Evolutionary conservation across 805 yeast species (phyloP).

Genomic region (Nakazawaea wyomingensis): DNA sequence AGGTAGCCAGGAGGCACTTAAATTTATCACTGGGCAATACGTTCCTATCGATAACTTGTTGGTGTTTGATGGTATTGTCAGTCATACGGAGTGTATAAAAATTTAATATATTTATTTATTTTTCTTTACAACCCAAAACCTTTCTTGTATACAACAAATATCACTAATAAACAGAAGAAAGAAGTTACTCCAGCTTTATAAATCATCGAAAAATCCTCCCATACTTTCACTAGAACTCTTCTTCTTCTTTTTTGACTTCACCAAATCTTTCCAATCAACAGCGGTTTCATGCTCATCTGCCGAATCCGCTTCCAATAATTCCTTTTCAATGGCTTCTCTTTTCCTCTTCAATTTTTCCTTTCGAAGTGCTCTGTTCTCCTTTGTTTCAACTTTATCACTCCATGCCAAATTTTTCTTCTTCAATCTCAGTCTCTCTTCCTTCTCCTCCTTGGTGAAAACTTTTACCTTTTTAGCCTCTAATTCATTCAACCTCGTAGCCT

Average conservation of each 20-base stretch:
- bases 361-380: constrained; percentile 57
- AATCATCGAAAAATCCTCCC: constrained; percentile 59
- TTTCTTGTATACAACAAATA: no score
- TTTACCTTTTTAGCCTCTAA: constrained; percentile 39
- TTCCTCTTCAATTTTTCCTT: constrained; percentile 64
- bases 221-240: constrained; percentile 34
- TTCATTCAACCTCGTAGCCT: constrained; percentile 54
- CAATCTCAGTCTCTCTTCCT: constrained; percentile 38
- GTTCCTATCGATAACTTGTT: constrained; percentile 68
- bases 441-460: constrained; percentile 25
- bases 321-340: constrained; percentile 61
- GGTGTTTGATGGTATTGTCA: constrained; percentile 66
- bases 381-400: constrained; percentile 65
- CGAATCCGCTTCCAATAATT: constrained; percentile 38
- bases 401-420: constrained; percentile 63
- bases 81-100: constrained; percentile 32
- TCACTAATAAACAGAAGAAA: not conserved
- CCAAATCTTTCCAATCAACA: constrained; percentile 85
- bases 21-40: constrained; percentile 72
- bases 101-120: no score
- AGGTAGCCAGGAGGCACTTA: constrained; percentile 78
- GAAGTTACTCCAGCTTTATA: constrained; percentile 23
- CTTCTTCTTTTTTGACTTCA: constrained; percentile 58
- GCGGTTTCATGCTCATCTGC: constrained; percentile 41
- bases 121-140: no score